Base-by-base conservation (phyloP, 2,329 filamentous ascomycete genomes). In the Graphilbum sp. region DNA sequence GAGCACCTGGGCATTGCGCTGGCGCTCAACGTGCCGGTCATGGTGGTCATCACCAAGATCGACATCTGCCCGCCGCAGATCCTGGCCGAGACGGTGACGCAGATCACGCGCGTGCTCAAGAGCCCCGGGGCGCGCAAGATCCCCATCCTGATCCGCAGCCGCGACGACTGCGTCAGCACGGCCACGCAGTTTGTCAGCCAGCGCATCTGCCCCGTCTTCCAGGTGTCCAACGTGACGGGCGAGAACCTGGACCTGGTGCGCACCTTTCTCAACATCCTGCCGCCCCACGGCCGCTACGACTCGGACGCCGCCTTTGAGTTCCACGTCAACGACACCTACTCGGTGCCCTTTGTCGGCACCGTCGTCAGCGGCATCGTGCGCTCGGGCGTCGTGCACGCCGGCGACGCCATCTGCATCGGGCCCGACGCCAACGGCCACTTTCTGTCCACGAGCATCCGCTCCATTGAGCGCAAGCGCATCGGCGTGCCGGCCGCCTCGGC, bases 61-160 rank as follows among this genome's bases (percentile, higher is more conserved):
- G 90, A 96, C 54, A 96, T 96, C 40, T 96, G 90, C 56, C 90
- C 90, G 18, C 86, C 88, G 2, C 82, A 96, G 47, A 95, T 98
- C 51, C 66, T 98, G 19, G 76, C 93, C 59, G 81, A 96, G 62
- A 98, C 90, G 18, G 76, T 96, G 34, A 80, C 76, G 11, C 88
- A 96, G 56, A 73, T 98, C 45, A 88, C 77, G 38, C 83, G 87
- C 52, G 95, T 98, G 37, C 67, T 98, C 47, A 94, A 94, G 57
- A 92, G 83, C 40, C 87, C 87, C 0, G 90, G 86, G 3, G 90
- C 90, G 4, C 72, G 83, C 30, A 98, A 98, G 60, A 92, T 98
- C 29, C 90, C 90, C 3, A 83, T 95, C 31, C 93, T 96, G 54
- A 87, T 98, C 60, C 90, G 87, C 56, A 81, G 79, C 47, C 78